Evolutionary conservation across 2,329 filamentous ascomycete genomes (phyloP), one percentile per base, ranked within the genome.

Genomic region (Chaetomiaceae sp.): DNA sequence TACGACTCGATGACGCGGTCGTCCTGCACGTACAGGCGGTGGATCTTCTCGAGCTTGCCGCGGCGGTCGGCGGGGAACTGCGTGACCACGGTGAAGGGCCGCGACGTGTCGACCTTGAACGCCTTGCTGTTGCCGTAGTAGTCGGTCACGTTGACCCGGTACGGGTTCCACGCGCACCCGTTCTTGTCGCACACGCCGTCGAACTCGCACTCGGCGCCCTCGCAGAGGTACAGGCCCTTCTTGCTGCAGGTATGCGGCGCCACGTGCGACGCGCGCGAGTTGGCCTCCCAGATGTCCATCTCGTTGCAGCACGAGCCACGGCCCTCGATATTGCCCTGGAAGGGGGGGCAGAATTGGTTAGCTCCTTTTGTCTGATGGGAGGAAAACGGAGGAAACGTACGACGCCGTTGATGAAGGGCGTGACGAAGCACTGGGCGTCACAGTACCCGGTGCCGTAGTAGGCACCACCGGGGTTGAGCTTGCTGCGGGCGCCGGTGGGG

Each of bases 271-370:
- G 77, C 66, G 8, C 66, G 65, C 23, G 67, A 68, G 66, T 80
- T 80, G 50, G 76, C 76, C 56, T 81, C 77, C 75, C 76, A 79
- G 60, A 80, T 77, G 54, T 80, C 77, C 65, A 80, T 73, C 62
- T 80, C 77, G 61, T 77, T 77, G 61, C 77, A 80, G 72, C 77
- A 80, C 3, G 73, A 64, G 27, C 76, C 75, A 42, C 50, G 32
- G 38, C 70, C 64, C 21, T 65, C 67, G 38, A 70, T 66, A 48
- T 74, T 62, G 62, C 76, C 76, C 36, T 69, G 55, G 55, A 72
- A 14, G 7, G n/a, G 37, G 18, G n/a, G 20, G 13, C 11, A 16
- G 25, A 27, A 27, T n/a, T 7, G 10, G 30, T 45, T 10, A 27
- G 20, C 16, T 25, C 30, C 20, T 13, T 25, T n/a, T n/a, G n/a